Evolutionary conservation across 2,329 filamentous ascomycete genomes (phyloP).

Genomic region (Bertia moriformis): DNA sequence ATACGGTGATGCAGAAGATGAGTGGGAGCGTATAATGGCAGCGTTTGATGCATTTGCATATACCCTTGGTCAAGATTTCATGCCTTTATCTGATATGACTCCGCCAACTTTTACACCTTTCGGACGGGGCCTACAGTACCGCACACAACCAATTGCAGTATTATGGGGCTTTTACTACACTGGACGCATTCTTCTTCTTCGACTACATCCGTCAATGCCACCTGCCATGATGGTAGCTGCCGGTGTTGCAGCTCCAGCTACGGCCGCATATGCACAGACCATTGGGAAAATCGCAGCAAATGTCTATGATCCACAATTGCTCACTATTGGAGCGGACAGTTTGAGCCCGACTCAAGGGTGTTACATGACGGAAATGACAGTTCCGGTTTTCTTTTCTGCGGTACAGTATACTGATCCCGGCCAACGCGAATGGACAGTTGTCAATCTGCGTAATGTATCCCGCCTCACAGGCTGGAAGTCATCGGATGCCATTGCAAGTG

Average conservation of each 20-base stretch:
- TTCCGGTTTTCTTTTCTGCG: constrained; percentile 49
- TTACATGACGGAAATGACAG: constrained; percentile 40
- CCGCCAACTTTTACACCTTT: constrained; percentile 40
- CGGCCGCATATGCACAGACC: constrained; percentile 32
- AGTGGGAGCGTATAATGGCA: constrained; percentile 39
- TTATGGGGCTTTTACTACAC: constrained; percentile 45
- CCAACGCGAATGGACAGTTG: constrained; percentile 45
- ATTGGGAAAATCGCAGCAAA: constrained; percentile 46
- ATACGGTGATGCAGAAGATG: constrained; percentile 35
- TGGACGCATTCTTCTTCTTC: constrained; percentile 40
- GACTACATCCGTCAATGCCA: constrained; percentile 50
- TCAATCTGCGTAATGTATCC: constrained; percentile 39
- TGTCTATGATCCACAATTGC: constrained; percentile 9
- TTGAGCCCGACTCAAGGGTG: constrained; percentile 45
- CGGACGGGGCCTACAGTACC: constrained; percentile 40
- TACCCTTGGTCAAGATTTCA: constrained; percentile 38
- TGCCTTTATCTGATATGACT: constrained; percentile 35
- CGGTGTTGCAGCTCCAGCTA: constrained; percentile 37
- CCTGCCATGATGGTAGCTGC: constrained; percentile 50
- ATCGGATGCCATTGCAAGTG: constrained; percentile 40
- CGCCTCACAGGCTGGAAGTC: constrained; percentile 45
- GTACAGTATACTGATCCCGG: constrained; percentile 40
- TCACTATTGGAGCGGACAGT: constrained; percentile 10
- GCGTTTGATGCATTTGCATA: constrained; percentile 34
- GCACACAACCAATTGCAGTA: constrained; percentile 43